Conservation (phyloP, 2,329 filamentous ascomycete genomes). For the Aureobasidium namibiae region DNA sequence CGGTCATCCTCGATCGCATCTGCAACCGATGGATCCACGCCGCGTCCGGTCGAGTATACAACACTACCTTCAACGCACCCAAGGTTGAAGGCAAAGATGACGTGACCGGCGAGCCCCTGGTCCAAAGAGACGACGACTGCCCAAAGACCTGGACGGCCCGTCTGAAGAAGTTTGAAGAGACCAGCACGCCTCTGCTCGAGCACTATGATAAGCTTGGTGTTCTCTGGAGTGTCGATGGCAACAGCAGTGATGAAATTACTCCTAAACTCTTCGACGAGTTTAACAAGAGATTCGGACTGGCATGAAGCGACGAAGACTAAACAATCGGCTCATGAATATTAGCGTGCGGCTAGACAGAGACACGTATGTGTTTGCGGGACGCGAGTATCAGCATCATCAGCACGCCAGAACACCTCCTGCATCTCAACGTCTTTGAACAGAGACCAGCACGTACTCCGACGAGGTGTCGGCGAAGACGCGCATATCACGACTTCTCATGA, state of each 20-base stretch:
- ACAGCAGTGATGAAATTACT: slow-evolving; percentile 89
- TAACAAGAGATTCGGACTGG: slow-evolving; percentile 57
- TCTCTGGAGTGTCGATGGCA: slow-evolving; percentile 76
- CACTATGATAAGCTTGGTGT: slow-evolving; percentile 82
- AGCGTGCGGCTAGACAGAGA: neutral
- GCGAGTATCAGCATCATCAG: neutral
- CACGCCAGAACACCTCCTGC: neutral
- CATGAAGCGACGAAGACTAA: neutral
- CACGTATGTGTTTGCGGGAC: neutral
- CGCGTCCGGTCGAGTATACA: slow-evolving; percentile 86
- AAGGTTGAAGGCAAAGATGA: slow-evolving; percentile 76
- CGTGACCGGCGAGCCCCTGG: slow-evolving; percentile 77
- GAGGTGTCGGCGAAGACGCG: neutral
- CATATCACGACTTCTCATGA: neutral
- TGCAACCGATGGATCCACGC: slow-evolving; percentile 89
- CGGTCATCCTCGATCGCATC: slow-evolving; percentile 83
- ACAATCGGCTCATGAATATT: neutral
- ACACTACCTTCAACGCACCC: slow-evolving; percentile 85
- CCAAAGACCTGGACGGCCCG: slow-evolving; percentile 77
- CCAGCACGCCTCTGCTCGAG: slow-evolving; percentile 73
- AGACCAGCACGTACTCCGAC: too few species aligned
- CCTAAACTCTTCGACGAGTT: slow-evolving; percentile 83
- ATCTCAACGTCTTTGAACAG: neutral
- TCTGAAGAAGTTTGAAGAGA: slow-evolving; percentile 78
- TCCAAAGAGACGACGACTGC: slow-evolving; percentile 76